phyloP scores from a whole-genome alignment of 139 green algal genomes.

The Prasinococcaceae sp. region DNA sequence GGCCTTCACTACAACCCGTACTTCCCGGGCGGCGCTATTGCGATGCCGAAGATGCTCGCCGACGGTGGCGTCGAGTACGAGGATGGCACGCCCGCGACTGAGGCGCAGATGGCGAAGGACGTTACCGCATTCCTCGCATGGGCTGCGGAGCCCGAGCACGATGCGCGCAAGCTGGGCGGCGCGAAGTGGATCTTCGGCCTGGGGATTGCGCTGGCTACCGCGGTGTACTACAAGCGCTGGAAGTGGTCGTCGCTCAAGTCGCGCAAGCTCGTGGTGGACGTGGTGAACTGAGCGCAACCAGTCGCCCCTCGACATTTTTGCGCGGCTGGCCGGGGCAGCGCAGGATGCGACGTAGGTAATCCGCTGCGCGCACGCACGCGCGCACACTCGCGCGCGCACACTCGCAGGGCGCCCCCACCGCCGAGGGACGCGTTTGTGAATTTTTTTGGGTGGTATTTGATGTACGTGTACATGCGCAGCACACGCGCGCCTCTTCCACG shows the following conservation, averaged over 20 bases:
- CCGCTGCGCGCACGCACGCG: no score
- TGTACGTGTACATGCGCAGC: no score
- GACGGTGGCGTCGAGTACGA: conserved; percentile 97
- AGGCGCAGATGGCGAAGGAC: conserved; percentile 62
- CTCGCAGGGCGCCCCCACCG: no score
- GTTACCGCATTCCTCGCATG: conserved; percentile 83
- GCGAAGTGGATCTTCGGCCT: conserved; percentile 87
- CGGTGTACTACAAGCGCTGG: conserved; percentile 94
- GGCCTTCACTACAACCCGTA: conserved; percentile 99
- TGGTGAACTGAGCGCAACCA: conserved; percentile 63
- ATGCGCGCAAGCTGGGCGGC: conserved; percentile 96
- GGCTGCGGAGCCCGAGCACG: conserved; percentile 74
- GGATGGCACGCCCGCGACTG: conserved; percentile 83
- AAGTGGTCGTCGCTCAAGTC: conserved; percentile 93
- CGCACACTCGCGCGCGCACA: no score
- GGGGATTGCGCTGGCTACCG: conserved; percentile 44
- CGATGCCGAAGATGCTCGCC: conserved; percentile 97
- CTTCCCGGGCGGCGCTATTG: conserved; percentile 96
- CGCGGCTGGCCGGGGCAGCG: background rate
- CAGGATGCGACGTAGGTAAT: background rate
- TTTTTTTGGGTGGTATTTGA: background rate
- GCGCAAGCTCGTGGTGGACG: conserved; percentile 80
- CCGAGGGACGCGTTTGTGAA: background rate
- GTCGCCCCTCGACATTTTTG: background rate
- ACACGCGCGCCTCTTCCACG: no score